Conservation (phyloP, 176 grass and related monocot genomes). For the Leersia perrieri region DNA sequence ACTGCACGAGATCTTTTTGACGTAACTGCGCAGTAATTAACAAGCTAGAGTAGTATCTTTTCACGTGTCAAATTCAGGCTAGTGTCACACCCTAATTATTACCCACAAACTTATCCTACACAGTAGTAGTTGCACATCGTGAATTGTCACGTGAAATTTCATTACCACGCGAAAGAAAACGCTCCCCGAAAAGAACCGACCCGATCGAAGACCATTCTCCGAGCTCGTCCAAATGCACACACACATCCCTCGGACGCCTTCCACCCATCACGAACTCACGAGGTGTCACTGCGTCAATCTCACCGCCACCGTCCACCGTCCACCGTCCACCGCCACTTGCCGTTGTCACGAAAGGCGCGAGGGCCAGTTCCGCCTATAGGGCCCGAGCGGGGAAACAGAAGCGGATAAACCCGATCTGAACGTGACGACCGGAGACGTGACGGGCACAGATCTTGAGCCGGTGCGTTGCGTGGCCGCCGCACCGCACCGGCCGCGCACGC, state of each 20-base stretch:
- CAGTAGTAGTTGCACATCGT: neutral
- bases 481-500: no score
- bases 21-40: no score
- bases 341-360: neutral
- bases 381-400: no score
- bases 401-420: neutral
- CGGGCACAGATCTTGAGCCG: neutral
- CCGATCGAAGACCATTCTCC: neutral
- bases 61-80: neutral
- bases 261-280: neutral
- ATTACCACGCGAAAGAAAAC: neutral
- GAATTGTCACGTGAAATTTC: slow-evolving; percentile 5
- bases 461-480: no score
- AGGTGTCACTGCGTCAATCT: no score
- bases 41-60: neutral
- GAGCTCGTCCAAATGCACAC: neutral
- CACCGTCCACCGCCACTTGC: neutral
- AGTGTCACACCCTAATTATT: neutral
- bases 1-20: no score
- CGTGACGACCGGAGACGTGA: neutral
- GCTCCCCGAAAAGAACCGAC: neutral
- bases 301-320: neutral
- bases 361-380: neutral
- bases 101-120: neutral
- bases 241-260: neutral